Evolutionary conservation across 768 basidiomycete species (phyloP), one percentile per base, ranked within the genome.

Genomic region (Tylopilus felleus): DNA sequence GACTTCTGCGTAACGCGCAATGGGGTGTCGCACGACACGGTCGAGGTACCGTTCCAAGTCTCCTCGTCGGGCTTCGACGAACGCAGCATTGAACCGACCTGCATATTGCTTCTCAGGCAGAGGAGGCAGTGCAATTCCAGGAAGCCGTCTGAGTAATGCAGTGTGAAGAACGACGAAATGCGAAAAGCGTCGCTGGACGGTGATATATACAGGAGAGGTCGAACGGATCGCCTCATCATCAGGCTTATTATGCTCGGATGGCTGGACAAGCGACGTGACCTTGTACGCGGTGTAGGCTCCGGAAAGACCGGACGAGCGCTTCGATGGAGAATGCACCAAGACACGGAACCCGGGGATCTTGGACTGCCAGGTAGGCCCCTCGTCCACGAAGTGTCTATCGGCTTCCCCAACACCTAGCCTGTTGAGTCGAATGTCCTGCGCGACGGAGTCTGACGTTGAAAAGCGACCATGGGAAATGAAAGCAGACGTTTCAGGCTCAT

Each of bases 71-170:
- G 87, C 88, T 65, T 93, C 90, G 7, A 95, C 83, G 59, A 94
- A 93, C 49, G 86, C 89, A 19, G 81, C 78, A 54, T 79, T 88
- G 67, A 93, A 93, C 9, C 90, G 76, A 2, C 89, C 89, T 1
- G 88, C 77, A 57, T 93, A 91, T 59, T 89, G 86, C 64, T 93
- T 93, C 66, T 91, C 90, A 0, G 92, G 92, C 8, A 94, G 76
- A 0, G 89, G 87, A 0, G 92, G 90, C 2, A 94, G 75, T 4
- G 83, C 84, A 27, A 93, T 81, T 0, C 88, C 88, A 7, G 89
- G 88, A 4, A 92, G 79, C 8, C 85, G 77, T 22, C 83, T 75
- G 19, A 78, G 75, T 45, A 95, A 72, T 9, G 85, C 82, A 2
- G 86, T 83, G 59, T 92, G 86, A 28, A 95, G 76, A 47, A 85